Evolutionary conservation across 2,329 filamentous ascomycete species (phyloP).

Genomic region (Penicillium sp.): DNA sequence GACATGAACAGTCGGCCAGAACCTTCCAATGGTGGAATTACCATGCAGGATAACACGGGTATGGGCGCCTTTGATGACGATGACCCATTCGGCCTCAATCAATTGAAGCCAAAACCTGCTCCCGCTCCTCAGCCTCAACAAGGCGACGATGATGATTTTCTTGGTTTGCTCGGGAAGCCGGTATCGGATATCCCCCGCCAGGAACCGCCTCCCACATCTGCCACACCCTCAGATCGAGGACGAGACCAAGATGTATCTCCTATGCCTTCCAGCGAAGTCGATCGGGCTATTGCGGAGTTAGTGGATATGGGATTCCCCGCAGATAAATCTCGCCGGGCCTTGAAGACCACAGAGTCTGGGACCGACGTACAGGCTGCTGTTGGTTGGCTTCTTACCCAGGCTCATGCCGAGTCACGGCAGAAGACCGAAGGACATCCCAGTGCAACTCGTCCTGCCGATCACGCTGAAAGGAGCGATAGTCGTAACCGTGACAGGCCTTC

Average conservation of each 20-base stretch:
- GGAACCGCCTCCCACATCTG: conserved; percentile 26
- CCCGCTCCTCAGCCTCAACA: conserved; percentile 47
- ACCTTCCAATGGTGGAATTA: conserved; percentile 14
- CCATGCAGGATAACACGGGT: conserved; percentile 21
- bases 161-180: conserved; percentile 60
- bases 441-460: conserved; percentile 16
- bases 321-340: conserved; percentile 75
- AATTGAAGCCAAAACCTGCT: conserved; percentile 56
- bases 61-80: conserved; percentile 61
- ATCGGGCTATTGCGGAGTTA: conserved; percentile 79
- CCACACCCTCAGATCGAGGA: conserved; percentile 9
- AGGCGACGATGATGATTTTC: conserved; percentile 60
- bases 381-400: conserved; percentile 85
- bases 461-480: conserved; percentile 26
- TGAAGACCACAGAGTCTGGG: conserved; percentile 76
- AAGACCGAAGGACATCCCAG: conserved; percentile 50
- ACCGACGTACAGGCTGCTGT: conserved; percentile 82
- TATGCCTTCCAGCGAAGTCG: conserved; percentile 54
- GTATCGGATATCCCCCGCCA: conserved; percentile 50
- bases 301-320: conserved; percentile 92
- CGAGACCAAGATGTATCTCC: conserved; percentile 19
- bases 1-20: conserved; percentile 12
- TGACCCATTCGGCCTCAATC: conserved; percentile 79
- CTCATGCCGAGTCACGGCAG: conserved; percentile 76
- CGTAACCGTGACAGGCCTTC: conserved; percentile 47